Percentiles rank a stretch among this genome's conserved stretches.
Evolutionary conservation across 257 asterid genomes (phyloP).

Genomic region (Solanum sejunctum): DNA sequence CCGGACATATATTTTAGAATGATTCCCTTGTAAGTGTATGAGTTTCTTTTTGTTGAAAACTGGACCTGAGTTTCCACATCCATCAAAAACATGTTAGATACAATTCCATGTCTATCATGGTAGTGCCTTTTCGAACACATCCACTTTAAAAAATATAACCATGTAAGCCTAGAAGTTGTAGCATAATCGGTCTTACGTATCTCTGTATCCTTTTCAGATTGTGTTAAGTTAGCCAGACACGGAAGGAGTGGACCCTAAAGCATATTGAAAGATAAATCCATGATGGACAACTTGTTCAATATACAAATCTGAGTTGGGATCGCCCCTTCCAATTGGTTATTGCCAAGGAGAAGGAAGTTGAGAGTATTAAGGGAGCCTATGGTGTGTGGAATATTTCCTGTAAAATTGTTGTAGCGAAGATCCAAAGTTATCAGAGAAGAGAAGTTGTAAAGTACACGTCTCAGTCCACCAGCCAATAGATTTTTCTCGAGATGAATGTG

Average conservation of each 20-base stretch:
- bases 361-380: not conserved
- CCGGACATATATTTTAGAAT: not conserved
- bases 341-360: not conserved
- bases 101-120: not conserved
- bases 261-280: not conserved
- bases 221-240: not conserved
- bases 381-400: not conserved
- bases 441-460: too few species aligned
- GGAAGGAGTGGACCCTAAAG: not conserved
- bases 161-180: fast-evolving
- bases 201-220: not conserved
- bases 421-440: not conserved
- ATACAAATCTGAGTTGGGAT: not conserved
- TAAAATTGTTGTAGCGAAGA: not conserved
- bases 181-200: not conserved
- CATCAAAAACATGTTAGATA: fast-evolving
- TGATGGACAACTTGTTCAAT: not conserved
- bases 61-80: not conserved
- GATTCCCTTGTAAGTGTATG: not conserved
- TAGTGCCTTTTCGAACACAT: not conserved
- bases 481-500: too few species aligned
- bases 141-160: not conserved
- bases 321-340: not conserved
- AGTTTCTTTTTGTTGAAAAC: not conserved
- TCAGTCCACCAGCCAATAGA: too few species aligned